These are phyloP conservation scores for Lecanosticta acicola DNA, from an alignment of 2,329 filamentous ascomycete species.

Conservation along the genomic window DNA sequence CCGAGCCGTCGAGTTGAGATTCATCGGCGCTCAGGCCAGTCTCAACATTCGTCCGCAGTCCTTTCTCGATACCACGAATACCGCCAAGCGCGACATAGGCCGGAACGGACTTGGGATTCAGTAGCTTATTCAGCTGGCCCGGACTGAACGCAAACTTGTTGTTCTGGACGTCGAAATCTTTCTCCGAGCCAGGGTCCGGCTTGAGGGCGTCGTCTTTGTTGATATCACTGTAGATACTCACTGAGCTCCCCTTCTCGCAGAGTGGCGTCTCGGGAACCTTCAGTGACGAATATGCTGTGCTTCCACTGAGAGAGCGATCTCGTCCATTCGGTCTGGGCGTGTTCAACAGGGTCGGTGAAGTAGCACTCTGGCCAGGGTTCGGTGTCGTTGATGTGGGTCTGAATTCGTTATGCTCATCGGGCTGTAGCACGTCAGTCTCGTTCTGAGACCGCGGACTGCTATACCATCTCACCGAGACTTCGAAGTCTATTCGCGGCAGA, in stretches of 20 bases:
- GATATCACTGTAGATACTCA: constrained; percentile 17
- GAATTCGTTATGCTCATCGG: constrained; percentile 12
- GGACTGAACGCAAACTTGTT: constrained; percentile 81
- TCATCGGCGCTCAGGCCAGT: constrained; percentile 68
- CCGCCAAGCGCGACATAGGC: constrained; percentile 73
- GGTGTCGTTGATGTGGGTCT: constrained; percentile 13
- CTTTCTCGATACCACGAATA: constrained; percentile 66
- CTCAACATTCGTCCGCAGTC: constrained; percentile 59
- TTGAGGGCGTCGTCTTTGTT: constrained; percentile 56
- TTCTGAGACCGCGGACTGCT: background rate
- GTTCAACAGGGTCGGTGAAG: constrained; percentile 12
- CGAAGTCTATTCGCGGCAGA: constrained; percentile 19
- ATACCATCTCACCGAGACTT: constrained; percentile 7
- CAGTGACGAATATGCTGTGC: constrained; percentile 16
- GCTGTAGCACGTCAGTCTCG: constrained; percentile 2
- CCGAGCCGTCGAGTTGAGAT: constrained; percentile 52
- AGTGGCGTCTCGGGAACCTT: constrained; percentile 16
- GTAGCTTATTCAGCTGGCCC: constrained; percentile 72
- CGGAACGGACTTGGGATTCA: constrained; percentile 70
- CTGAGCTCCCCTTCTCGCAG: constrained; percentile 16
- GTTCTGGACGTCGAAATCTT: constrained; percentile 66
- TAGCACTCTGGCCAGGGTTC: constrained; percentile 6
- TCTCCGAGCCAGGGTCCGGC: constrained; percentile 69
- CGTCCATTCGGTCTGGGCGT: constrained; percentile 11
- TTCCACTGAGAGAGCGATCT: constrained; percentile 19